Evolutionary conservation across 106 monocot species (phyloP).

Genomic region (Allium fistulosum): DNA sequence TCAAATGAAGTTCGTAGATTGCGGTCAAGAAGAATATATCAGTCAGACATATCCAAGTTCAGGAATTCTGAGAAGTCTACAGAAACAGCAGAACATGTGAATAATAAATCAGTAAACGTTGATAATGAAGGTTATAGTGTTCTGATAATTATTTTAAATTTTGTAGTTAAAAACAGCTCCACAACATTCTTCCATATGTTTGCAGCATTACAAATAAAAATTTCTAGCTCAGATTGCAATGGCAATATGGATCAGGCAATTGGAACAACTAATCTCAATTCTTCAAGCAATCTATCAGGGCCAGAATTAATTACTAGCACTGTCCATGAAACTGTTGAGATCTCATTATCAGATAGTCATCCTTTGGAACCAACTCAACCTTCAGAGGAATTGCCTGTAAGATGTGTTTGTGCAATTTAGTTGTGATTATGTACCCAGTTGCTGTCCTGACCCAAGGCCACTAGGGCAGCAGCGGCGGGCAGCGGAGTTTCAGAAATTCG

Average conservation of each 20-base stretch:
- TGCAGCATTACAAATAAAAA: slow-evolving; percentile 12
- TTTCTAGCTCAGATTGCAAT: neutral
- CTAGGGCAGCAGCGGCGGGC: too few species aligned
- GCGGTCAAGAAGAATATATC: neutral
- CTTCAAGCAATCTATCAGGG: slow-evolving; percentile 1
- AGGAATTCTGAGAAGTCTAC: slow-evolving; percentile 4
- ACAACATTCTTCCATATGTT: neutral
- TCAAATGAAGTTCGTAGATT: slow-evolving; percentile 16
- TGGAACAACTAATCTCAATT: slow-evolving; percentile 3
- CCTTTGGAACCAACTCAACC: neutral
- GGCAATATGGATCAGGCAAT: neutral
- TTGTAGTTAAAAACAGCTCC: slow-evolving; percentile 4
- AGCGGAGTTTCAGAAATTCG: too few species aligned
- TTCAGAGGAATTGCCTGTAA: slow-evolving; percentile 5
- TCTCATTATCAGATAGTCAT: slow-evolving; percentile 8
- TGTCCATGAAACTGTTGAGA: neutral
- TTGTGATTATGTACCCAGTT: too few species aligned
- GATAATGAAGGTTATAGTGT: slow-evolving; percentile 6
- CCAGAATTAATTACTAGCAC: neutral
- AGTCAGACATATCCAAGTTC: slow-evolving; percentile 2
- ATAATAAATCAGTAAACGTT: slow-evolving; percentile 7
- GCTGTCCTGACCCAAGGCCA: too few species aligned
- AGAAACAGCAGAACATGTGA: slow-evolving; percentile 4
- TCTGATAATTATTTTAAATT: slow-evolving; percentile 2
- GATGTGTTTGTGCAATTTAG: too few species aligned